Percentiles rank a stretch among this genome's conserved stretches.
Evolutionary conservation across 306 rosid genomes (phyloP).

Genomic region (Acacia confusa): DNA sequence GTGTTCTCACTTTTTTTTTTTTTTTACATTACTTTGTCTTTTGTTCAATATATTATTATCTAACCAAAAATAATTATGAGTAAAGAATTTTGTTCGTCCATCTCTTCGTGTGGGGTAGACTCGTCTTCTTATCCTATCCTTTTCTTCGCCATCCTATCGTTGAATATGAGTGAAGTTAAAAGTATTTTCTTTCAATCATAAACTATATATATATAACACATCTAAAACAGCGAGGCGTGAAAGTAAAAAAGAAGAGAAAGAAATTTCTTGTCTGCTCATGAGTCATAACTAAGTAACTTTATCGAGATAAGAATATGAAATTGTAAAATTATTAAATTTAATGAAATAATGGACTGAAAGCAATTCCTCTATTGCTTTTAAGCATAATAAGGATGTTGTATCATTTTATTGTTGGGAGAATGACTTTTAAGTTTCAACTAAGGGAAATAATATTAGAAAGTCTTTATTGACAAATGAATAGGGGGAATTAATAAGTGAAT

Average conservation of each 20-base stretch:
- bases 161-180: not conserved
- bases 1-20: no score
- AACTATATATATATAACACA: not conserved
- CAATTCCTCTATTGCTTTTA: not conserved
- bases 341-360: no score
- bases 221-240: not conserved
- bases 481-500: no score
- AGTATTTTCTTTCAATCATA: not conserved
- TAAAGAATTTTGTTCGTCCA: no score
- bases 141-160: not conserved
- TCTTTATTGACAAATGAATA: no score
- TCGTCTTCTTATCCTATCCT: not conserved
- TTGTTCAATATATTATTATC: not conserved
- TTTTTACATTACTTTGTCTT: not conserved
- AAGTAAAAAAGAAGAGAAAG: no score
- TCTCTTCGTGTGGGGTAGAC: no score
- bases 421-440: no score
- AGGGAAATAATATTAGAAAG: no score
- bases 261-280: not conserved
- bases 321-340: no score
- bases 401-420: not conserved
- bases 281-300: not conserved
- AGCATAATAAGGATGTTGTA: conserved; percentile 11
- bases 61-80: no score
- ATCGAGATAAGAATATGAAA: not conserved